phyloP scores from a whole-genome alignment of 1,139 yeast species.

The Diutina sp. region DNA sequence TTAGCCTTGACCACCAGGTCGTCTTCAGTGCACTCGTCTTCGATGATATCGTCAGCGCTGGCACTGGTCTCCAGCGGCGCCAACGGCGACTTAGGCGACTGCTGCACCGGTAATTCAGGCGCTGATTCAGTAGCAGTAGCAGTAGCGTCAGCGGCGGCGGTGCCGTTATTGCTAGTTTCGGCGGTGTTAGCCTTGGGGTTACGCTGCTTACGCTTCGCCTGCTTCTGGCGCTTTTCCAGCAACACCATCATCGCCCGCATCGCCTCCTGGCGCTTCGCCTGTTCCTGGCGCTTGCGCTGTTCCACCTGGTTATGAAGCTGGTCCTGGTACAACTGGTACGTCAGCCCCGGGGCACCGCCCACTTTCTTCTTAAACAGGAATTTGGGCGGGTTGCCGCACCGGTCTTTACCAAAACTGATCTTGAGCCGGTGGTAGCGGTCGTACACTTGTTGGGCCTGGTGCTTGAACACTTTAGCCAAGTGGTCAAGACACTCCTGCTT shows the following conservation, averaged over 20 bases:
- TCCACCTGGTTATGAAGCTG: background rate
- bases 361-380: constrained; percentile 6
- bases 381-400: constrained; percentile 36
- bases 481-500: background rate
- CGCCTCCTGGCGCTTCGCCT: background rate
- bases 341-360: background rate
- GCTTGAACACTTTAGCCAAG: background rate
- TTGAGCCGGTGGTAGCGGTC: constrained; percentile 25
- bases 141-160: background rate
- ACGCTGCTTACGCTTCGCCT: background rate
- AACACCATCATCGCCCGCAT: background rate
- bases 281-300: background rate
- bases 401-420: constrained; percentile 33
- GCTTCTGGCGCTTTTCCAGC: background rate
- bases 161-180: background rate
- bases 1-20: background rate
- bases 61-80: background rate
- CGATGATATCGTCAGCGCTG: background rate
- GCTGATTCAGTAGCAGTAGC: background rate
- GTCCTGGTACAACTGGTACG: background rate
- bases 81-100: background rate
- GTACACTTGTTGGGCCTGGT: constrained; percentile 14
- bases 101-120: background rate
- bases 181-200: no score
- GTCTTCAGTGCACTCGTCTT: background rate